Conservation (phyloP, 106 monocot genomes). For the Allium cepa region DNA sequence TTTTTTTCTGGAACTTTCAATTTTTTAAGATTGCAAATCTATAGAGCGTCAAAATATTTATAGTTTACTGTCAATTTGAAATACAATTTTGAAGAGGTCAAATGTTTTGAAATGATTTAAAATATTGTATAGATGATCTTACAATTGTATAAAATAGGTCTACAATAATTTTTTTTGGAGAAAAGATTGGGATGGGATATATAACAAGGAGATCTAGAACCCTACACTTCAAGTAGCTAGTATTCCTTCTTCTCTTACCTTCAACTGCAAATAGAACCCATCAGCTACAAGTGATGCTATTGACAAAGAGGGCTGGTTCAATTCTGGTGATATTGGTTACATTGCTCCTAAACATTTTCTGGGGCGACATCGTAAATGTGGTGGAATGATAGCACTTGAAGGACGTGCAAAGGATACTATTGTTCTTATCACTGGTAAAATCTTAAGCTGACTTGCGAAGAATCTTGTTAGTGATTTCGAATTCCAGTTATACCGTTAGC, state of each 20-base stretch:
- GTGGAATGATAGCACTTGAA: slow-evolving; percentile 91
- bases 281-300: slow-evolving; percentile 55
- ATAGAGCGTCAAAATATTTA: no score
- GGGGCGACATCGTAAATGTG: slow-evolving; percentile 58
- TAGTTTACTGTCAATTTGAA: no score
- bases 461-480: background rate
- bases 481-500: background rate
- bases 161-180: no score
- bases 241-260: background rate
- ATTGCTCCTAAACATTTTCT: slow-evolving; percentile 49
- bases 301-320: slow-evolving; percentile 81
- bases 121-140: no score
- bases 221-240: no score
- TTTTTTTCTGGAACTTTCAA: no score
- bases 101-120: no score
- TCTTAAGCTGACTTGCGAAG: background rate
- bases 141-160: no score
- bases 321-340: slow-evolving; percentile 95
- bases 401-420: slow-evolving; percentile 96
- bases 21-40: no score
- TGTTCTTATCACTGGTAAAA: slow-evolving; percentile 83
- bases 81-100: no score
- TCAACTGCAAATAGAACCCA: slow-evolving; percentile 49
- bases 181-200: no score
- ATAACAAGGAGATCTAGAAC: no score